Evolutionary conservation across 2,329 filamentous ascomycete genomes (phyloP).

Genomic region (Blastomyces gilchristii): DNA sequence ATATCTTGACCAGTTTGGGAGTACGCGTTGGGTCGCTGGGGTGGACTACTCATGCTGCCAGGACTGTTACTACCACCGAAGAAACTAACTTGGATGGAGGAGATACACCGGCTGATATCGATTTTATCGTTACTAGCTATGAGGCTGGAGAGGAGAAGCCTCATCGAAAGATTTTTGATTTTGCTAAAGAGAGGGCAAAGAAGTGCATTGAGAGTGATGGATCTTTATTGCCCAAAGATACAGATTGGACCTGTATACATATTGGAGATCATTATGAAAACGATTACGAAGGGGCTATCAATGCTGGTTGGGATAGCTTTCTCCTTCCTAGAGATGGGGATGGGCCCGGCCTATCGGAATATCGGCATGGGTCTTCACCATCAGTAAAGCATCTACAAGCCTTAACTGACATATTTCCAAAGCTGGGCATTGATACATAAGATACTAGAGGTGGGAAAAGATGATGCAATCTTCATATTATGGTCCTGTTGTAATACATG

Average conservation of each 20-base stretch:
- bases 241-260: conserved; percentile 28
- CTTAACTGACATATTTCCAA: conserved; percentile 10
- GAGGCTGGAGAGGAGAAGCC: conserved; percentile 39
- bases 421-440: conserved; percentile 7
- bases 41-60: conserved; percentile 15
- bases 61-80: neutral
- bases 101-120: conserved; percentile 26
- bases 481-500: neutral
- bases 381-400: conserved; percentile 8
- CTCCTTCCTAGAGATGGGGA: conserved; percentile 13
- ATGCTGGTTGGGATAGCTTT: conserved; percentile 30
- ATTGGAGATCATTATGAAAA: conserved; percentile 38
- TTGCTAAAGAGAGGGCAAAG: conserved; percentile 26
- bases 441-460: neutral
- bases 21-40: conserved; percentile 31
- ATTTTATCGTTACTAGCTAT: conserved; percentile 39
- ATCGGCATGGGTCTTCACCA: neutral
- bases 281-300: conserved; percentile 31
- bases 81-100: conserved; percentile 16
- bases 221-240: conserved; percentile 3
- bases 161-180: conserved; percentile 30
- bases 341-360: neutral
- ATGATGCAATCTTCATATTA: neutral
- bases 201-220: conserved; percentile 7
- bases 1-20: conserved; percentile 32